Evolutionary conservation across 305 asterid genomes (phyloP).

Genomic region (Fraxinus greggii): DNA sequence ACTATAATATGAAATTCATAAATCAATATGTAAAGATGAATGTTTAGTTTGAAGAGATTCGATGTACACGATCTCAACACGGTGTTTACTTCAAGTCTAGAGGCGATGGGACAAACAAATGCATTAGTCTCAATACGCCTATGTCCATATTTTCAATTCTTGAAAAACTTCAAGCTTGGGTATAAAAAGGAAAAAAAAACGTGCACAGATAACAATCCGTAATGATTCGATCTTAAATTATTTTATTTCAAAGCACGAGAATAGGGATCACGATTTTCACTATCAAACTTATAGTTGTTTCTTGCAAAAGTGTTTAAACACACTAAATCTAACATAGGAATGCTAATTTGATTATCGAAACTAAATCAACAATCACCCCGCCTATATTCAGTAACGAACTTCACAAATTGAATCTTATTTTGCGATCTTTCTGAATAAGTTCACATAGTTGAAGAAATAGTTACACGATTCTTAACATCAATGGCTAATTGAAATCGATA

Average conservation of each 20-base stretch:
- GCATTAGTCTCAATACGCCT: background rate
- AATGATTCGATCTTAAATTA: background rate
- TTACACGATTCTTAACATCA: background rate
- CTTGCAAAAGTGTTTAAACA: background rate
- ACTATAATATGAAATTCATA: background rate
- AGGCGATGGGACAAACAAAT: background rate
- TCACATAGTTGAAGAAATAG: background rate
- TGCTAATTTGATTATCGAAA: background rate
- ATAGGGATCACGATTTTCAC: background rate
- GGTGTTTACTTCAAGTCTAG: background rate
- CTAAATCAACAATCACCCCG: background rate
- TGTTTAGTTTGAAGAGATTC: background rate
- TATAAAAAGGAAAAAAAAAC: too few species aligned
- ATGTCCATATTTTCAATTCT: background rate
- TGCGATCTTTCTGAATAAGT: background rate
- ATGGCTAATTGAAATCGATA: background rate
- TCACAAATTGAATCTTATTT: background rate
- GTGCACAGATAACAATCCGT: background rate
- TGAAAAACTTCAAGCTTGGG: background rate
- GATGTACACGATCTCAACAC: background rate
- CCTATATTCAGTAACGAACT: background rate
- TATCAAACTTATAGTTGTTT: background rate
- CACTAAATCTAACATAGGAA: background rate
- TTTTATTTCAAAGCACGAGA: background rate
- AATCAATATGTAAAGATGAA: background rate